Conservation (phyloP, 331 rosid species). For the Cydonia oblonga region DNA sequence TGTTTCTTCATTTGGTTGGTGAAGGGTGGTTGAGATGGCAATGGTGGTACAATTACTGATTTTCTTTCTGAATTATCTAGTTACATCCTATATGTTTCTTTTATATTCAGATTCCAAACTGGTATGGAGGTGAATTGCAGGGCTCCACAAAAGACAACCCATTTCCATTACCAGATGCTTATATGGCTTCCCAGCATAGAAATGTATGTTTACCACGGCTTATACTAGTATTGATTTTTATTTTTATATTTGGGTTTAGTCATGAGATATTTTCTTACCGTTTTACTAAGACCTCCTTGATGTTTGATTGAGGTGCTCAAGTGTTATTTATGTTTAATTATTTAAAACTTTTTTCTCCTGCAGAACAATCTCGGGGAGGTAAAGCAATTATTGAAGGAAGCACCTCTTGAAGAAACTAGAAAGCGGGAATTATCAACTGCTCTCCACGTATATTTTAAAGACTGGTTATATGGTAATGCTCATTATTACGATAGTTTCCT, state of each 20-base stretch:
- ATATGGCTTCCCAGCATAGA: constrained; percentile 56
- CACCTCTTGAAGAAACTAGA: constrained; percentile 79
- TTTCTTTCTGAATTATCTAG: constrained; percentile 6
- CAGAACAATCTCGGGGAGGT: constrained; percentile 61
- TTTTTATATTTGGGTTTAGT: background rate
- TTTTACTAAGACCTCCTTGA: constrained; percentile 7
- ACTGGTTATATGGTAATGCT: constrained; percentile 81
- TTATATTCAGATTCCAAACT: constrained; percentile 67
- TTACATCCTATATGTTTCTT: constrained; percentile 6
- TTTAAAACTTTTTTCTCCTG: constrained; percentile 31
- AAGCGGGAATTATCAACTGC: constrained; percentile 84
- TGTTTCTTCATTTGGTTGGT: background rate
- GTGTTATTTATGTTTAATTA: background rate
- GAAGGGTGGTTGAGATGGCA: background rate
- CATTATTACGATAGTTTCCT: background rate
- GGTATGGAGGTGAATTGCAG: constrained; percentile 54
- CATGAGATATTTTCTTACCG: background rate
- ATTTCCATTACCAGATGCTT: constrained; percentile 64
- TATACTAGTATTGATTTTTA: background rate
- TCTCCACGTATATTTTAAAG: constrained; percentile 83
- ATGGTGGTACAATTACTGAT: background rate
- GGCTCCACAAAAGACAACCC: constrained; percentile 77
- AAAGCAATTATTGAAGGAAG: constrained; percentile 65
- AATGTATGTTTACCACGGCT: constrained; percentile 41
- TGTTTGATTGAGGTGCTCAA: constrained; percentile 7